Base-by-base conservation (phyloP, 305 asterid genomes). In the Plantago lanceolata region DNA sequence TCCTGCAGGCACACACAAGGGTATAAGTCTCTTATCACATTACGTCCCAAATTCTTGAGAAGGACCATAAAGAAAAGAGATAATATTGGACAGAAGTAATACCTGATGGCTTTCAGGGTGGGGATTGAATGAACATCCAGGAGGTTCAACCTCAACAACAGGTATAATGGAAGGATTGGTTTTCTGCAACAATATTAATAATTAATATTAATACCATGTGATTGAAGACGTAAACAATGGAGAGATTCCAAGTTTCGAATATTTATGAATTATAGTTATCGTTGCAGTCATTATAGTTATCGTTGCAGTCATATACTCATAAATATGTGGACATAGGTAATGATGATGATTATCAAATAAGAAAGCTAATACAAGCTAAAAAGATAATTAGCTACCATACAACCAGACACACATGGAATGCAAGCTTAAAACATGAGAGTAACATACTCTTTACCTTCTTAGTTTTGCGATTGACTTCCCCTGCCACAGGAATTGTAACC, bases 51-150 rank as follows among this genome's bases (percentile, higher is more conserved):
- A 48, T 18, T 58, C 6, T 12, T 11, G 54, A 61, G 50, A 9
- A 21, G 48, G 47, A 8, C 2, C 44, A 29, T n/a, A 3, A 28
- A 37, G 11, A 14, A 11, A 28, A 55, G 2, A 15, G 3, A 29
- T 33, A 69, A 57, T 16, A 19, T 15, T 57, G 57, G 69, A 21
- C 59, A 48, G 12, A 37, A 37, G 8, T 9, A 62, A 51, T 70
- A 93, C 99, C 97, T 93, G 90, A 76, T 93, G 99, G 79, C 87
- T 81, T 64, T 87, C 95, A 8, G 81, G 82, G 54, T 86, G 64
- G 8, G 99, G 97, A 79, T 93, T 93, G 81, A 87, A 93, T 33
- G 99, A 93, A 76, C 97, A 93, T 50, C 99, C 97, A 51, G 83
- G 75, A 68, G 77, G 94, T 75, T 93, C 97, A 73, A 93, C 84